These are phyloP conservation scores for Moesziomyces globuligerus DNA, from an alignment of 1,284 basidiomycete species.

Conservation along the genomic window DNA sequence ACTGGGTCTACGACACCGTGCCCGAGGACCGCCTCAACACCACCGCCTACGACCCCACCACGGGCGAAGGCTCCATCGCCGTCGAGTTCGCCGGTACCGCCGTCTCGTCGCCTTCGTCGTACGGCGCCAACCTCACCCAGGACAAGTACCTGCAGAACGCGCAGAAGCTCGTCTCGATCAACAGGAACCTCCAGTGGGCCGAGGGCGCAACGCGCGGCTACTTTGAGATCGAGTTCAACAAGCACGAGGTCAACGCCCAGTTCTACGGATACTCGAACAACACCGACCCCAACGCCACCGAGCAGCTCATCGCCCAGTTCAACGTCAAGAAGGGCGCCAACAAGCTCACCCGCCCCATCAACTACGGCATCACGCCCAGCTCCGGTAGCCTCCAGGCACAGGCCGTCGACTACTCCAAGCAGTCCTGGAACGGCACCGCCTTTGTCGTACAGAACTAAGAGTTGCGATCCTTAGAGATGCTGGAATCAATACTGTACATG, in stretches of 20 bases:
- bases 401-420: slow-evolving; percentile 43
- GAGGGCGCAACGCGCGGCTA: slow-evolving; percentile 76
- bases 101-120: slow-evolving; percentile 73
- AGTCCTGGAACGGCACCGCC: slow-evolving; percentile 53
- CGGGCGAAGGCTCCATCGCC: slow-evolving; percentile 73
- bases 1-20: slow-evolving; percentile 53
- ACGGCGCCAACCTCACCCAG: slow-evolving; percentile 71
- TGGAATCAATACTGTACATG: too few relatives aligned
- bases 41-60: slow-evolving; percentile 71
- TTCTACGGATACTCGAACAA: slow-evolving; percentile 75
- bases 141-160: slow-evolving; percentile 67
- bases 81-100: slow-evolving; percentile 77
- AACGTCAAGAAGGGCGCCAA: slow-evolving; percentile 70
- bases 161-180: slow-evolving; percentile 69
- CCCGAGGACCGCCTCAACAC: slow-evolving; percentile 49
- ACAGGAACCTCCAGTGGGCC: slow-evolving; percentile 75
- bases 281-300: slow-evolving; percentile 72
- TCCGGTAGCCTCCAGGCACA: slow-evolving; percentile 45
- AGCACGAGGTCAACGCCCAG: slow-evolving; percentile 70
- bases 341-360: slow-evolving; percentile 73
- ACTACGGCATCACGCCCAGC: slow-evolving; percentile 66
- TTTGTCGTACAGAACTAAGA: slow-evolving; percentile 24
- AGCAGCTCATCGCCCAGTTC: slow-evolving; percentile 65
- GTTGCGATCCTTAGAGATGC: not conserved
- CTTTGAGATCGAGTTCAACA: slow-evolving; percentile 65